phyloP scores from a whole-genome alignment of 2,329 filamentous ascomycete genomes.

The Anisogramma anomala region DNA sequence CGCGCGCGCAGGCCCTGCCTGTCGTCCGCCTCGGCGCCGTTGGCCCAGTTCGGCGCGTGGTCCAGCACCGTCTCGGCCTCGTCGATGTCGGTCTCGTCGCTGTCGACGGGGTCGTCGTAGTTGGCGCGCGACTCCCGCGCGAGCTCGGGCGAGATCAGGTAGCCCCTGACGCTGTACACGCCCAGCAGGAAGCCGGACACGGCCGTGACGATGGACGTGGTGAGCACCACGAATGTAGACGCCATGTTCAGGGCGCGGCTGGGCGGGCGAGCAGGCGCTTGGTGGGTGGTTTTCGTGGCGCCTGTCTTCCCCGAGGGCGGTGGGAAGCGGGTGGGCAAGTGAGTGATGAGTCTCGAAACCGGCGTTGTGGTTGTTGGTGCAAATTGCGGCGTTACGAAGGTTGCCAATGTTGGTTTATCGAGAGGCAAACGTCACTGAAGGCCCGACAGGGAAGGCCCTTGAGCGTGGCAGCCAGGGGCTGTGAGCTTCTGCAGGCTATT shows the following conservation, averaged over 20 bases:
- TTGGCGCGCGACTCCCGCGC: slow-evolving; percentile 44
- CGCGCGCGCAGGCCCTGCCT: slow-evolving; percentile 40
- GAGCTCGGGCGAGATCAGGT: slow-evolving; percentile 45
- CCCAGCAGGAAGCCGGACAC: slow-evolving; percentile 73
- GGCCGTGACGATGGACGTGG: slow-evolving; percentile 62
- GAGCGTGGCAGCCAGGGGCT: background rate
- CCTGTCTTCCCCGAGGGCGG: too few species aligned
- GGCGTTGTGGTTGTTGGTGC: too few species aligned
- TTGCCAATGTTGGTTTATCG: too few species aligned
- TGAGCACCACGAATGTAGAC: slow-evolving; percentile 42
- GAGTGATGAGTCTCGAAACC: too few species aligned
- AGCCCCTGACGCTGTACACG: slow-evolving; percentile 55
- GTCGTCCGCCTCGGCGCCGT: slow-evolving; percentile 47
- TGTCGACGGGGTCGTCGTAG: slow-evolving; percentile 50
- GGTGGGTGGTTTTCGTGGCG: background rate
- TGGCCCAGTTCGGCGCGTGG: slow-evolving; percentile 57
- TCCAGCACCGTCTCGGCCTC: slow-evolving; percentile 48
- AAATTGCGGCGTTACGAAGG: too few species aligned
- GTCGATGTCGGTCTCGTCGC: slow-evolving; percentile 57
- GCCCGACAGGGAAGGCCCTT: slow-evolving; percentile 2
- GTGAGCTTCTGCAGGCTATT: background rate
- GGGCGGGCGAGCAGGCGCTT: background rate
- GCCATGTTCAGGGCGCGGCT: background rate
- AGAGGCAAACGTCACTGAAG: slow-evolving; percentile 13
- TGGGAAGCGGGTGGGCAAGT: too few species aligned